A percentile compares a stretch with the other conserved stretches of the same genome.
Conservation (phyloP, 768 basidiomycete species). For the Daedaleopsis nitida region DNA sequence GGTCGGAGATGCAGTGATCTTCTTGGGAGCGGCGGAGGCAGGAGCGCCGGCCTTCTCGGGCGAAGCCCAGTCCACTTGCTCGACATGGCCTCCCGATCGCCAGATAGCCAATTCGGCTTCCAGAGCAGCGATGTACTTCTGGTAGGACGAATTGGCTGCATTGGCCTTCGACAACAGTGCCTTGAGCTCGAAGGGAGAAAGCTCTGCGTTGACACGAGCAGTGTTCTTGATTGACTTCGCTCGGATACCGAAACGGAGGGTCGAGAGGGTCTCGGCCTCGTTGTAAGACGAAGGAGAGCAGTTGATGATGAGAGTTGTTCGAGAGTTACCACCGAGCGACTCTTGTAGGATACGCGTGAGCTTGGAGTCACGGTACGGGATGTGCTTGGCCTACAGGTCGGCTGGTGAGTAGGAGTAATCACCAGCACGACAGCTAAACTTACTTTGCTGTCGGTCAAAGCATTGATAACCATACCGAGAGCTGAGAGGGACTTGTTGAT, state of each 20-base stretch:
- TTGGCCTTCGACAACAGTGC: slow-evolving; percentile 88
- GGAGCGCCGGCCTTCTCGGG: slow-evolving; percentile 57
- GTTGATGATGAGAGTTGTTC: slow-evolving; percentile 98
- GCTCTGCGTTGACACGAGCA: slow-evolving; percentile 96
- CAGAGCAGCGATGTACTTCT: slow-evolving; percentile 85
- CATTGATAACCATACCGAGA: slow-evolving; percentile 99
- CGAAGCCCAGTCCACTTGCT: slow-evolving; percentile 79
- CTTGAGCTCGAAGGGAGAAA: slow-evolving; percentile 96
- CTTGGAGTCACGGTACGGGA: slow-evolving; percentile 99
- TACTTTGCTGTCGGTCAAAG: slow-evolving; percentile 94
- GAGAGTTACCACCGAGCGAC: slow-evolving; percentile 92
- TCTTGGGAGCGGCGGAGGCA: slow-evolving; percentile 47
- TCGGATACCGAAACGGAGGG: slow-evolving; percentile 98
- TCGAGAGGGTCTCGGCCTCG: slow-evolving; percentile 93
- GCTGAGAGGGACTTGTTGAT: slow-evolving; percentile 99
- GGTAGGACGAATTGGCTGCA: slow-evolving; percentile 77
- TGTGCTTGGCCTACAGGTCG: slow-evolving; percentile 77
- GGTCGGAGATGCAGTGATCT: slow-evolving; percentile 56
- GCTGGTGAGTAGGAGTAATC: too few relatives aligned
- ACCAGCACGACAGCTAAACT: background rate
- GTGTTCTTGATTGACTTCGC: slow-evolving; percentile 99
- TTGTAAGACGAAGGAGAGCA: slow-evolving; percentile 98
- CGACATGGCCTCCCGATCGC: slow-evolving; percentile 85
- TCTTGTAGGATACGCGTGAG: slow-evolving; percentile 99
- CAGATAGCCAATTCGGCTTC: slow-evolving; percentile 91